Evolutionary conservation across 257 asterid genomes (phyloP).

Genomic region (Thymus quinquecostatus): DNA sequence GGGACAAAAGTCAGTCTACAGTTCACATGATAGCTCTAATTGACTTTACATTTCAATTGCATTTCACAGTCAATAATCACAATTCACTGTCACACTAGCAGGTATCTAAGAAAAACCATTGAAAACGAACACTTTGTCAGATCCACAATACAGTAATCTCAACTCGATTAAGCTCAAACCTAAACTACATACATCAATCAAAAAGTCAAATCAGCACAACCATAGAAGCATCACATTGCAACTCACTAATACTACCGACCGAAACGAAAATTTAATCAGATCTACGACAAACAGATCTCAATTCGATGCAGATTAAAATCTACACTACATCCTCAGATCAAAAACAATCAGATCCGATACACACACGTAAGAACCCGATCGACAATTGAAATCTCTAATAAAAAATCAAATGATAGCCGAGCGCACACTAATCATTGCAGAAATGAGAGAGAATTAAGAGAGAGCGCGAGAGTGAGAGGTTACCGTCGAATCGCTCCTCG

Average conservation of each 20-base stretch:
- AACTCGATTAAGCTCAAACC: slow-evolving; percentile 16
- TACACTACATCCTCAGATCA: slow-evolving; percentile 4
- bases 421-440: background rate
- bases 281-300: slow-evolving; percentile 35
- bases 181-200: slow-evolving; percentile 14
- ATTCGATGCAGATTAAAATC: slow-evolving; percentile 22
- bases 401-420: background rate
- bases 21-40: background rate
- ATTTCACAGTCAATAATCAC: background rate
- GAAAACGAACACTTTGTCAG: slow-evolving; percentile 11
- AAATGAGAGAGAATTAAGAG: background rate
- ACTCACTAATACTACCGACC: background rate
- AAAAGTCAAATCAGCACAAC: slow-evolving; percentile 38
- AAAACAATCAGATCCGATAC: slow-evolving; percentile 40
- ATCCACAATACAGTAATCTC: slow-evolving; percentile 35
- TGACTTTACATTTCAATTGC: background rate
- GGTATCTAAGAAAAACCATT: background rate
- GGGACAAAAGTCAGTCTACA: background rate
- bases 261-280: slow-evolving; percentile 21
- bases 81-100: background rate
- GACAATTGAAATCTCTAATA: slow-evolving; percentile 2
- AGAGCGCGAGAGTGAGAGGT: background rate
- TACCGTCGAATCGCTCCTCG: slow-evolving; percentile 93
- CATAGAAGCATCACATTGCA: background rate
- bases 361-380: slow-evolving; percentile 1